Conservation (phyloP, 148 eudicot species). For the Rhododendron simsii region DNA sequence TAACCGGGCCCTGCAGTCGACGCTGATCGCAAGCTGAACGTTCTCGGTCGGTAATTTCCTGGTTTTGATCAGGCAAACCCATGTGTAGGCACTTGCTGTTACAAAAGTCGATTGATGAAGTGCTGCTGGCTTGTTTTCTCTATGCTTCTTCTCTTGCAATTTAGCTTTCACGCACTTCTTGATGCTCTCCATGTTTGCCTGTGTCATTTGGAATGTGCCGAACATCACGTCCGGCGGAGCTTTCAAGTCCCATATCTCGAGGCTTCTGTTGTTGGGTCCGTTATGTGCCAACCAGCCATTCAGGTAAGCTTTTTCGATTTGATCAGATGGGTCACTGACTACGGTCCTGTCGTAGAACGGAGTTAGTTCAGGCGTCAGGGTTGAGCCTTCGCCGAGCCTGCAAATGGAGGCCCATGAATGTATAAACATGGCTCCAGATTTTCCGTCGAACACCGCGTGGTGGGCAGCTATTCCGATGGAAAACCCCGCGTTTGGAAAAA, state of each 20-base stretch:
- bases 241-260: slow-evolving; percentile 1
- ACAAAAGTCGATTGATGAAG: slow-evolving; percentile 2
- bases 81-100: not conserved
- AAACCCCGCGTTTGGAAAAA: slow-evolving; percentile 13
- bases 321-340: not conserved
- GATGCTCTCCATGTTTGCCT: not conserved
- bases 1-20: slow-evolving; percentile 13
- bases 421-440: slow-evolving; percentile 14
- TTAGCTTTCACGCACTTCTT: not conserved
- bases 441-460: slow-evolving; percentile 12
- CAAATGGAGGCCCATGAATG: slow-evolving; percentile 15
- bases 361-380: not conserved
- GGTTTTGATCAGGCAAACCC: slow-evolving; percentile 19
- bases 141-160: not conserved
- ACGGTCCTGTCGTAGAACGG: not conserved
- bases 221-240: not conserved
- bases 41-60: not conserved
- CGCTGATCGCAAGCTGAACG: not conserved
- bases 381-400: not conserved
- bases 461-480: not conserved
- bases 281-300: not conserved
- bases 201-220: slow-evolving; percentile 9
- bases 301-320: not conserved
- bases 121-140: not conserved
- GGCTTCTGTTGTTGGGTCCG: slow-evolving; percentile 9